Percentiles rank a stretch among this genome's conserved stretches.
Evolutionary conservation across 805 yeast genomes (phyloP).

Genomic region (Candida krabiensis): DNA sequence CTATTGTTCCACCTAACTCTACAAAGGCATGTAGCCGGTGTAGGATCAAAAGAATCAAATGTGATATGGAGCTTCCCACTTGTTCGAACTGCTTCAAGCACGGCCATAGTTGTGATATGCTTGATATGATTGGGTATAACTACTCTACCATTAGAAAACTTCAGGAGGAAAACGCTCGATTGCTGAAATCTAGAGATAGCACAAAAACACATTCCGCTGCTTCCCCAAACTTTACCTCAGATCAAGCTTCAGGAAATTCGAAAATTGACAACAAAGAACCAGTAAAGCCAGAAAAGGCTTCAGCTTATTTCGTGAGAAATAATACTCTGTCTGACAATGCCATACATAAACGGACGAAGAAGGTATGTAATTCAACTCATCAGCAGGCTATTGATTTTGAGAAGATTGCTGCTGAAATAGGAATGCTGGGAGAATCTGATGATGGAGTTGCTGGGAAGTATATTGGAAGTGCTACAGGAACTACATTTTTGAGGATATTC

Average conservation of each 20-base stretch:
- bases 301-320: background rate
- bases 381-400: too few relatives aligned
- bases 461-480: constrained; percentile 8
- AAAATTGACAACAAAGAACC: too few relatives aligned
- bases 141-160: background rate
- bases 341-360: background rate
- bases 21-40: constrained; percentile 5
- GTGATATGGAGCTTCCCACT: constrained; percentile 3
- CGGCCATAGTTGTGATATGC: constrained; percentile 2
- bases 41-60: constrained; percentile 5
- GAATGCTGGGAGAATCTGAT: constrained; percentile 1
- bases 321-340: background rate
- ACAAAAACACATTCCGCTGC: background rate
- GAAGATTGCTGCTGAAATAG: constrained; percentile 1
- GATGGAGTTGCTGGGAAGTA: background rate
- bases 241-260: too few relatives aligned
- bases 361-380: too few relatives aligned
- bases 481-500: constrained; percentile 1
- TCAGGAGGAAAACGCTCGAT: background rate
- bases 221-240: background rate
- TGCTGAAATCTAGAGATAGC: background rate
- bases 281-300: too few relatives aligned
- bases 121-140: constrained; percentile 4
- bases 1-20: constrained; percentile 1
- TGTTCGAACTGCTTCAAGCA: constrained; percentile 2